A percentile compares a stretch with the other conserved stretches of the same genome.
Evolutionary conservation across 352 stramenopile genomes (phyloP).

Genomic region (Phytopythium montanum): DNA sequence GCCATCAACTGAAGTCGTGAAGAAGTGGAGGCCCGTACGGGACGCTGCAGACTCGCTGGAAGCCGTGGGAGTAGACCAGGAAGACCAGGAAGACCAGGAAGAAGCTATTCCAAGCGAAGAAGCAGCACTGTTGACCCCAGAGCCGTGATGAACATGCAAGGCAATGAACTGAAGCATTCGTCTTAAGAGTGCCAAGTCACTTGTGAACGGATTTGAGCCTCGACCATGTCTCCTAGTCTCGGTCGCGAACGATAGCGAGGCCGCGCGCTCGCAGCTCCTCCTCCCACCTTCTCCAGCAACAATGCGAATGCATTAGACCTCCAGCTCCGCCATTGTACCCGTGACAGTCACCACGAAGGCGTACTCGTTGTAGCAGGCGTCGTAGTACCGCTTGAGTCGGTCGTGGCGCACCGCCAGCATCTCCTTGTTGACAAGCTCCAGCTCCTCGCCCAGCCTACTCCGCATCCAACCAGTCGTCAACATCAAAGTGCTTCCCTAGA

Average conservation of each 20-base stretch:
- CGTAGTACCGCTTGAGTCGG: conserved; percentile 70
- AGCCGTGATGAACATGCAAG: background rate
- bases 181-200: background rate
- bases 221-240: conserved; percentile 31
- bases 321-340: too few relatives aligned
- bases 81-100: conserved; percentile 4
- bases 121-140: conserved; percentile 5
- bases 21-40: background rate
- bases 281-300: conserved; percentile 44
- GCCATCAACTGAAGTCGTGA: conserved; percentile 19
- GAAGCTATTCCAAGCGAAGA: conserved; percentile 12
- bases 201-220: background rate
- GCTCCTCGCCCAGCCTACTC: conserved; percentile 56
- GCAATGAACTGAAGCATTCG: conserved; percentile 1
- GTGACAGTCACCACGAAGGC: background rate
- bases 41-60: background rate
- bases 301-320: too few relatives aligned
- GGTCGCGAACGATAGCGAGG: conserved; percentile 61
- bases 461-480: background rate
- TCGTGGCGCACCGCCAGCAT: conserved; percentile 58
- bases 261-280: conserved; percentile 62
- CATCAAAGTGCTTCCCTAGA: background rate
- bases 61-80: background rate
- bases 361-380: conserved; percentile 69
- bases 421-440: conserved; percentile 77